Conservation (phyloP, 1,139 yeast species). For the Saccharomyces hybrid region DNA sequence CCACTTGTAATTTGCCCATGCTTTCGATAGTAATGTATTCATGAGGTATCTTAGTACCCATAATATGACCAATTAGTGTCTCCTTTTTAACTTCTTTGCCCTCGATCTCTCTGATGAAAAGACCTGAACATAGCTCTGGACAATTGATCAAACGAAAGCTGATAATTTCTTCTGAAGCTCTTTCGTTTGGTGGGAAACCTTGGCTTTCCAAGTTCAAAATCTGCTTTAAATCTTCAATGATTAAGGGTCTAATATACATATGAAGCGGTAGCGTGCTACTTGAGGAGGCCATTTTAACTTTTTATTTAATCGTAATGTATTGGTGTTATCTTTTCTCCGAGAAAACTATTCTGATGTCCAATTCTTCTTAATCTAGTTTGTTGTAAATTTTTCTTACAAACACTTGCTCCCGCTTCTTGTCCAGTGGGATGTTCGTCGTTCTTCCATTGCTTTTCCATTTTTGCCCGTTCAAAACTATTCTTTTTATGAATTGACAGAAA, state of each 20-base stretch:
- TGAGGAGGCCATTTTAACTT: slow-evolving; percentile 7
- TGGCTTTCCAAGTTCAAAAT: slow-evolving; percentile 54
- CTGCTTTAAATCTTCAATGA: slow-evolving; percentile 58
- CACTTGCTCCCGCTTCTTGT: background rate
- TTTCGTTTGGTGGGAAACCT: slow-evolving; percentile 64
- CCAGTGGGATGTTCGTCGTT: background rate
- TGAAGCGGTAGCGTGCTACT: slow-evolving; percentile 44
- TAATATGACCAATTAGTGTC: slow-evolving; percentile 70
- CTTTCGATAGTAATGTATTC: slow-evolving; percentile 52
- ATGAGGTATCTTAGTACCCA: slow-evolving; percentile 65
- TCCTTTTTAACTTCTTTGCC: slow-evolving; percentile 44
- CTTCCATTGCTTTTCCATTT: background rate
- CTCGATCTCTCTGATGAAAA: slow-evolving; percentile 65
- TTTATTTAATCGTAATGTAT: background rate
- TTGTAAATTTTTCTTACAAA: background rate
- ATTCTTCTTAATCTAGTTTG: background rate
- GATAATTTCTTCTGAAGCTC: slow-evolving; percentile 58
- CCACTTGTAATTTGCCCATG: slow-evolving; percentile 60
- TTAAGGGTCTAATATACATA: slow-evolving; percentile 76
- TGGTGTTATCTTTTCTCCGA: background rate
- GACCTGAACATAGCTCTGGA: slow-evolving; percentile 86
- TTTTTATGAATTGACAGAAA: background rate
- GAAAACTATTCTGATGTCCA: background rate
- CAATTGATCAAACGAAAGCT: slow-evolving; percentile 67
- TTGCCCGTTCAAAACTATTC: background rate